Evolutionary conservation across 352 stramenopile genomes (phyloP), one percentile per base, ranked within the genome.

Genomic region (Phytophthora brassicae): DNA sequence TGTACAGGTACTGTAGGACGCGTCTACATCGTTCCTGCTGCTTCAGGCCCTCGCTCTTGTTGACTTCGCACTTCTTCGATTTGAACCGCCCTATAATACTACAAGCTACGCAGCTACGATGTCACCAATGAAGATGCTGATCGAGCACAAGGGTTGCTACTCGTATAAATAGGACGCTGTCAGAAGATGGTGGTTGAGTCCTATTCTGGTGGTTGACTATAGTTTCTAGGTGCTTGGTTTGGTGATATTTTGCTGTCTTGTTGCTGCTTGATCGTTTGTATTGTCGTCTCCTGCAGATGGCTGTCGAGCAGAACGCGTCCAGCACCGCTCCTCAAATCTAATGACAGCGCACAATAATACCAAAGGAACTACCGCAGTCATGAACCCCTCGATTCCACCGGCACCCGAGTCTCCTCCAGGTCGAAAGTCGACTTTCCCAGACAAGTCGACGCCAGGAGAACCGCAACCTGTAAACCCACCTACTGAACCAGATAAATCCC

Each of bases 81-180:
- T n/a, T n/a, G n/a, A n/a, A n/a, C n/a, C n/a, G n/a, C n/a, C n/a
- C n/a, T n/a, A n/a, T n/a, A n/a, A n/a, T n/a, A n/a, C n/a, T n/a
- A n/a, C n/a, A n/a, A n/a, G n/a, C n/a, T n/a, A n/a, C n/a, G n/a
- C n/a, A n/a, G n/a, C n/a, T n/a, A n/a, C n/a, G n/a, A n/a, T 88
- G 14, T 47, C 57, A 13, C 54, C 66, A 6, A 66, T 86, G n/a
- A 59, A 79, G 35, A 42, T 79, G 46, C 66, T 86, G 24, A 47
- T 84, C 26, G 60, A 75, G 45, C 74, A 80, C 56, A 66, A n/a
- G n/a, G n/a, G n/a, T n/a, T n/a, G n/a, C n/a, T n/a, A n/a, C n/a
- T n/a, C 44, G 31, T 70, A 71, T 57, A 64, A 68, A 72, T 68
- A 72, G 64, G 58, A 55, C 24, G 20, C 16, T 38, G 16, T 36